These are phyloP conservation scores for Penicillium turbatum DNA, from an alignment of 495 filamentous ascomycete species.

Conservation along the genomic window DNA sequence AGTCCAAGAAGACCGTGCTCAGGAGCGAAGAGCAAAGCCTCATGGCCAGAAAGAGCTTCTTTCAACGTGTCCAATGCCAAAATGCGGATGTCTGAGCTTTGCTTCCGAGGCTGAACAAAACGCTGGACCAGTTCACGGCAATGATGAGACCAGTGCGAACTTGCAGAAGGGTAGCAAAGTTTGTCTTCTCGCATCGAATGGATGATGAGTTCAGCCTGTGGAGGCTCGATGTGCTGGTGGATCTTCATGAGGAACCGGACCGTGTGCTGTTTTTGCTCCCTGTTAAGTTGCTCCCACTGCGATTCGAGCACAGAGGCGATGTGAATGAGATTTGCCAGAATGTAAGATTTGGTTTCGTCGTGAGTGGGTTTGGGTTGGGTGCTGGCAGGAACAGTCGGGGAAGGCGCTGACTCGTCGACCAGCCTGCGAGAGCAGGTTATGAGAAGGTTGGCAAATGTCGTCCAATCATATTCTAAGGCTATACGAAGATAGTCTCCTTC, in stretches of 20 bases:
- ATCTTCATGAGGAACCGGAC: slow-evolving; percentile 38
- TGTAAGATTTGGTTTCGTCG: slow-evolving; percentile 38
- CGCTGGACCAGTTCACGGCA: slow-evolving; percentile 56
- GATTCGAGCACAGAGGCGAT: slow-evolving; percentile 37
- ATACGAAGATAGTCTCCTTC: slow-evolving; percentile 36
- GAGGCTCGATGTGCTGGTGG: slow-evolving; percentile 38
- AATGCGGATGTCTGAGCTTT: slow-evolving; percentile 63
- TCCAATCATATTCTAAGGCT: slow-evolving; percentile 35
- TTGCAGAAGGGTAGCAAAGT: slow-evolving; percentile 64
- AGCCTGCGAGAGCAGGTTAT: slow-evolving; percentile 66
- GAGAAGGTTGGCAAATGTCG: slow-evolving; percentile 40
- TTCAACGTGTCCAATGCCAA: slow-evolving; percentile 63
- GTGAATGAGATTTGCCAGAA: slow-evolving; percentile 37
- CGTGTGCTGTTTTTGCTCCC: slow-evolving; percentile 36
- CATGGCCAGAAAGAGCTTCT: slow-evolving; percentile 56
- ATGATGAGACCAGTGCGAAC: slow-evolving; percentile 61
- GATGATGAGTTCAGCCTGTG: slow-evolving; percentile 43
- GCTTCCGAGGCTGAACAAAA: slow-evolving; percentile 60
- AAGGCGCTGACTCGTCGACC: slow-evolving; percentile 25
- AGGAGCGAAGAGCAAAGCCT: slow-evolving; percentile 33
- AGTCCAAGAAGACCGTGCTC: slow-evolving; percentile 36
- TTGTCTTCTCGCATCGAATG: slow-evolving; percentile 37
- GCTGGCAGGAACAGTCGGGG: slow-evolving; percentile 15
- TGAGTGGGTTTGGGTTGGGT: slow-evolving; percentile 23
- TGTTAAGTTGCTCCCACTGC: slow-evolving; percentile 40